Percentiles rank a stretch among this genome's conserved stretches.
Conservation (phyloP, 192 early-diverging fungal genomes). For the Coemansia sp. region DNA sequence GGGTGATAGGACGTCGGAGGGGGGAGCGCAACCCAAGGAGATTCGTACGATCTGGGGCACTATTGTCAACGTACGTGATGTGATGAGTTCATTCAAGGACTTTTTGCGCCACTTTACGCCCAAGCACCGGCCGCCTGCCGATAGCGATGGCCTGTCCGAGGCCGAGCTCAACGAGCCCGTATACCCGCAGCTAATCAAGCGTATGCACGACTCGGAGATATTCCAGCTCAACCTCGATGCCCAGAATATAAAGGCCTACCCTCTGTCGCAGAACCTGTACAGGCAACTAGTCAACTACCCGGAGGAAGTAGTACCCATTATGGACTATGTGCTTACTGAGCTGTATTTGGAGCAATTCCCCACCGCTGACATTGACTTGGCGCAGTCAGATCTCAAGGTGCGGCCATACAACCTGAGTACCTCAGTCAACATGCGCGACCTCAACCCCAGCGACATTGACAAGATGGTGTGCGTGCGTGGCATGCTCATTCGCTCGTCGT, state of each 20-base stretch:
- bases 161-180: conserved; percentile 61
- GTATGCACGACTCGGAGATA: conserved; percentile 67
- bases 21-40: conserved; percentile 25
- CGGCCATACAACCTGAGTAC: conserved; percentile 83
- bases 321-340: conserved; percentile 85
- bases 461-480: conserved; percentile 94
- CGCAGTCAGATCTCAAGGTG: conserved; percentile 61
- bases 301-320: conserved; percentile 90
- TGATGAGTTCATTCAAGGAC: conserved; percentile 73
- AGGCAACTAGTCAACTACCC: conserved; percentile 88
- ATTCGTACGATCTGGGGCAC: conserved; percentile 90
- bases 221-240: conserved; percentile 88
- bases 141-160: conserved; percentile 26
- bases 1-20: conserved; percentile 12
- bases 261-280: conserved; percentile 64
- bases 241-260: conserved; percentile 72
- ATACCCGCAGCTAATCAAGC: conserved; percentile 70
- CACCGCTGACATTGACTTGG: conserved; percentile 57
- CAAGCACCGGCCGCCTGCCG: conserved; percentile 52
- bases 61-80: conserved; percentile 82
- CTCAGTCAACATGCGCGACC: conserved; percentile 87
- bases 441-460: conserved; percentile 97
- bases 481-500: conserved; percentile 85
- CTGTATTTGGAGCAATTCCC: conserved; percentile 68
- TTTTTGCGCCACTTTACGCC: conserved; percentile 76